Base-by-base conservation (phyloP, 768 basidiomycete genomes). In the Pulveroboletus sp. region DNA sequence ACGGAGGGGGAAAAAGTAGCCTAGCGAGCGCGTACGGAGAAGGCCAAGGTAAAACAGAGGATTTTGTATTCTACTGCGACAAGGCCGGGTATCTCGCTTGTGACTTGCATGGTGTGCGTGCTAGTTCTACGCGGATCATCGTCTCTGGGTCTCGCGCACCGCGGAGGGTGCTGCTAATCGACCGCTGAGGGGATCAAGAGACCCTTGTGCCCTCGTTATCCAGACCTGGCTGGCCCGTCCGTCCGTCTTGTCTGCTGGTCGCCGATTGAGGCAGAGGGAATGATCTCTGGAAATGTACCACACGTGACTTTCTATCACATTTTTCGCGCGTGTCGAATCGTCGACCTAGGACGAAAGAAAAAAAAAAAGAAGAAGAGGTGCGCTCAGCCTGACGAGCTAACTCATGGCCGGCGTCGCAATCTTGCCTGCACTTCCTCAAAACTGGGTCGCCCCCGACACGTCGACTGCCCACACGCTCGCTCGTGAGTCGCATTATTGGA, bases 361-460 rank as follows among this genome's bases (percentile, higher is more conserved):
- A 32, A 15, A n/a, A 31, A 31, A 31, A 4, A 31, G 10, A 4
- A 31, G 10, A 8, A 21, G 21, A 21, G 21, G 21, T 21, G 21
- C 17, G 27, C 27, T 28, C 27, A 28, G 8, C 8, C 8, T 31
- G 43, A 21, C 21, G 21, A 21, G 21, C 2, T 21, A 26, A 35
- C 24, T 46, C 39, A 66, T 69, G 65, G 60, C 62, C 24, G 64
- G 26, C 15, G 54, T 56, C 30, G 49, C 55, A n/a, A 50, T 64
- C n/a, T 36, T 67, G 3, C 65, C 66, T 7, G 46, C 68, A 3
- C 59, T 69, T 6, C 54, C 65, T 5, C 38, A 42, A 40, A 55
- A 39, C 32, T 67, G 66, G 66, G 43, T 35, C 3, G 37, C 57
- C 5, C 57, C 67, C 9, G 43, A 48, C 36, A 33, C 48, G 18